Percentiles rank a stretch among this genome's conserved stretches.
These are phyloP conservation scores for Eucommia ulmoides DNA, from an alignment of 257 asterid genomes.

Conservation along the genomic window DNA sequence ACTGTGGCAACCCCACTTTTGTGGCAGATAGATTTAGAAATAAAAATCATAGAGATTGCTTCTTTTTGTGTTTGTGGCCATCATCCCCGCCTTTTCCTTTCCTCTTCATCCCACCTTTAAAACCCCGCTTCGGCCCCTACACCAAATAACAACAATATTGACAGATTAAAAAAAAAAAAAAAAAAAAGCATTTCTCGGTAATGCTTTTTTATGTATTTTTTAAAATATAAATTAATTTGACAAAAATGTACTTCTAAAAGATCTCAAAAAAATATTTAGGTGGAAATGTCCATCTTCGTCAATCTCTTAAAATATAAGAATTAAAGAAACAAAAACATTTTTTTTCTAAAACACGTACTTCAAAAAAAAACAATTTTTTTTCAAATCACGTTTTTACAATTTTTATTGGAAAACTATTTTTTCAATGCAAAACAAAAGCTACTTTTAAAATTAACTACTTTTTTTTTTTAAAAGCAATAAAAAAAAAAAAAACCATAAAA, in stretches of 20 bases:
- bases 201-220: not conserved
- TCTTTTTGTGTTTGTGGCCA: slow-evolving; percentile 20
- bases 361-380: too few relatives aligned
- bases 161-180: too few relatives aligned
- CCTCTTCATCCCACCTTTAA: slow-evolving; percentile 51
- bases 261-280: too few relatives aligned
- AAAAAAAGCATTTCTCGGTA: not conserved
- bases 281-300: too few relatives aligned
- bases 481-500: not conserved
- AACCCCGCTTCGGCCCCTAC: slow-evolving; percentile 45
- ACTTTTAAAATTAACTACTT: not conserved
- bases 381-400: too few relatives aligned
- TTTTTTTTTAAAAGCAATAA: not conserved
- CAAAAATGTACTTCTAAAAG: not conserved
- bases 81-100: slow-evolving; percentile 35
- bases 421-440: too few relatives aligned
- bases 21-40: not conserved
- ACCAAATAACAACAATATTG: too few relatives aligned
- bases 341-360: too few relatives aligned
- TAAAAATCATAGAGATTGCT: slow-evolving; percentile 10
- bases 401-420: too few relatives aligned
- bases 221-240: not conserved
- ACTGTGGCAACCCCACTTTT: not conserved
- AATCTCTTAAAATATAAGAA: too few relatives aligned
- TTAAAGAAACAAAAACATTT: too few relatives aligned